Percentiles rank a stretch among this genome's conserved stretches.
Conservation (phyloP, 345 rosid species). For the Melaleuca alternifolia region DNA sequence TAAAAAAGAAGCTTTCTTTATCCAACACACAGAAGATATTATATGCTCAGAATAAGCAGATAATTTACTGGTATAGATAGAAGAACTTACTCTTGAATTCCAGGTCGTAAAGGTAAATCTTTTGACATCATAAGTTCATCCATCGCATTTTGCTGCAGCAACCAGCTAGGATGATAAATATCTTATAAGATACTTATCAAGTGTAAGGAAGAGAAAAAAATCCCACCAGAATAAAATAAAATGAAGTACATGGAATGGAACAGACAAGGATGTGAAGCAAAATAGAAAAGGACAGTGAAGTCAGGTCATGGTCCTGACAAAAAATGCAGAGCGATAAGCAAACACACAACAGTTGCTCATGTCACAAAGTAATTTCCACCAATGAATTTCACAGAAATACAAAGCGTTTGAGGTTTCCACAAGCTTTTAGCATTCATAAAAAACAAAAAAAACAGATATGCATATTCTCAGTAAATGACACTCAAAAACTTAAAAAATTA, state of each 20-base stretch:
- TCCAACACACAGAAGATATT: not conserved
- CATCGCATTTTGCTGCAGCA: constrained; percentile 70
- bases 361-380: not conserved
- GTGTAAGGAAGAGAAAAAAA: not conserved
- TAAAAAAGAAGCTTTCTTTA: not conserved
- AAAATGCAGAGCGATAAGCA: not conserved
- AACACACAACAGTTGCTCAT: not conserved
- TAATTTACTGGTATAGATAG: not conserved
- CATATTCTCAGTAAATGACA: not conserved
- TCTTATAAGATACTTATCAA: not conserved
- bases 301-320: not conserved
- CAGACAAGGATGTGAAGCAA: not conserved
- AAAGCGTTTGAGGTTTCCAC: not conserved
- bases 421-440: not conserved
- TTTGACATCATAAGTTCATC: constrained; percentile 53
- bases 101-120: constrained; percentile 74
- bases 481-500: too few relatives aligned
- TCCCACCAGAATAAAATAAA: not conserved
- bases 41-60: not conserved
- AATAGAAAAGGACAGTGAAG: not conserved
- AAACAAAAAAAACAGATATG: not conserved
- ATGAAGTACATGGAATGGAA: not conserved
- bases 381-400: not conserved
- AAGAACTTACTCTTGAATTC: constrained; percentile 63
- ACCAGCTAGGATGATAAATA: constrained; percentile 6